These are phyloP conservation scores for Hericium alpestre DNA, from an alignment of 768 basidiomycete genomes.

Conservation along the genomic window DNA sequence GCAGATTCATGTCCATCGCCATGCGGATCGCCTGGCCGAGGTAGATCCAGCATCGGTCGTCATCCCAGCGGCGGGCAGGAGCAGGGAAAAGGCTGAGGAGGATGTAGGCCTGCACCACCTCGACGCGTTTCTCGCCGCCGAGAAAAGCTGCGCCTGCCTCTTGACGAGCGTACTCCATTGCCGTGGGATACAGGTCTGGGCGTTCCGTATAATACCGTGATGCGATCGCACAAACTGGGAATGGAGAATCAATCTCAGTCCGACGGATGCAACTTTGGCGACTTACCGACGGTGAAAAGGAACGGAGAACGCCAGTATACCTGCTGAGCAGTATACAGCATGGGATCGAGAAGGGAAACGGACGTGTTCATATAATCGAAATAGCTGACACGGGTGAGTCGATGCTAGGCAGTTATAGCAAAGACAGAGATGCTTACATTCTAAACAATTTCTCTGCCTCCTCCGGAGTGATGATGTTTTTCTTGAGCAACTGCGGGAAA, in stretches of 20 bases:
- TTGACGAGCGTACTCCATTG: constrained; percentile 65
- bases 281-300: constrained; percentile 83
- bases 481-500: constrained; percentile 8
- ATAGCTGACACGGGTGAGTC: constrained; percentile 6
- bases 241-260: neutral
- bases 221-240: constrained; percentile 74
- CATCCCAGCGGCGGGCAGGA: constrained; percentile 73
- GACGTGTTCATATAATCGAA: constrained; percentile 74
- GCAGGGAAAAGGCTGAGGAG: constrained; percentile 67
- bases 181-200: constrained; percentile 57
- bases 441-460: constrained; percentile 14
- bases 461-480: constrained; percentile 12
- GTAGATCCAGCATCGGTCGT: constrained; percentile 83
- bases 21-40: constrained; percentile 81
- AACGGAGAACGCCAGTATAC: constrained; percentile 82
- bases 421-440: constrained; percentile 6
- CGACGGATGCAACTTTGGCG: neutral
- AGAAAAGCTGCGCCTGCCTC: constrained; percentile 71
- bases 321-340: constrained; percentile 74
- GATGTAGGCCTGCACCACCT: constrained; percentile 77
- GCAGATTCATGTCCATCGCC: constrained; percentile 83
- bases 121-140: constrained; percentile 69
- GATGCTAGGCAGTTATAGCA: neutral
- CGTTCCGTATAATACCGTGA: constrained; percentile 65
- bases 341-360: constrained; percentile 72